Evolutionary conservation across 768 basidiomycete species (phyloP).

Genomic region (Boletus rubroflammeus): DNA sequence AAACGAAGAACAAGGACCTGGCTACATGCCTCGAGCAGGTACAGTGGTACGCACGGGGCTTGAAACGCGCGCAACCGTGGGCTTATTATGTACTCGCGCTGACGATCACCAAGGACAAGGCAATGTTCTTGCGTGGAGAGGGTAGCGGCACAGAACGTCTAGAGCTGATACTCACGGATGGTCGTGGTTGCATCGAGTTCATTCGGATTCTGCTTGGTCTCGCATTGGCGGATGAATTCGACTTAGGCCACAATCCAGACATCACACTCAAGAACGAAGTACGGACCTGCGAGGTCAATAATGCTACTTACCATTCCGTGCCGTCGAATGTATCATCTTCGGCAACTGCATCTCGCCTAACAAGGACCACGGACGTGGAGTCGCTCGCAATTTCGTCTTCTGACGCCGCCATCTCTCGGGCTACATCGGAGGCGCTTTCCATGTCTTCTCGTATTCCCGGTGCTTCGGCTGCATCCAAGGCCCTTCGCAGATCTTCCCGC

Average conservation of each 20-base stretch:
- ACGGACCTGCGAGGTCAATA: not conserved
- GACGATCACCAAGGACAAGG: not conserved
- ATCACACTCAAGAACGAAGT: not conserved
- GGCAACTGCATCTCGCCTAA: not conserved
- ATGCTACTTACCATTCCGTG: no score
- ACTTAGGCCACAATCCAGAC: constrained; percentile 6
- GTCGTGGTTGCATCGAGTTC: constrained; percentile 10
- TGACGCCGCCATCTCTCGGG: not conserved
- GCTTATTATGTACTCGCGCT: constrained; percentile 2
- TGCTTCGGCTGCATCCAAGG: not conserved
- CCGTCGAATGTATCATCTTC: not conserved
- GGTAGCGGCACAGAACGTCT: constrained; percentile 10
- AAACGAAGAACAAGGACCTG: constrained; percentile 1
- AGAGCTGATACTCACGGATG: not conserved
- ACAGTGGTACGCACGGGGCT: not conserved
- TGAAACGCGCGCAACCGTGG: constrained; percentile 6
- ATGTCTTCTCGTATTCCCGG: not conserved
- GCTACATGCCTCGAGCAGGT: not conserved
- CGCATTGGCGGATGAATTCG: not conserved
- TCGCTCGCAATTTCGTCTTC: not conserved
- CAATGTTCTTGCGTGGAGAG: constrained; percentile 6
- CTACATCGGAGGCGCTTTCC: not conserved
- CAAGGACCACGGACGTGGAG: not conserved
- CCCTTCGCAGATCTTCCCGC: not conserved
- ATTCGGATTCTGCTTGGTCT: constrained; percentile 12